Evolutionary conservation across 208 protist genomes (phyloP).

Genomic region (Phytomonas sp.): DNA sequence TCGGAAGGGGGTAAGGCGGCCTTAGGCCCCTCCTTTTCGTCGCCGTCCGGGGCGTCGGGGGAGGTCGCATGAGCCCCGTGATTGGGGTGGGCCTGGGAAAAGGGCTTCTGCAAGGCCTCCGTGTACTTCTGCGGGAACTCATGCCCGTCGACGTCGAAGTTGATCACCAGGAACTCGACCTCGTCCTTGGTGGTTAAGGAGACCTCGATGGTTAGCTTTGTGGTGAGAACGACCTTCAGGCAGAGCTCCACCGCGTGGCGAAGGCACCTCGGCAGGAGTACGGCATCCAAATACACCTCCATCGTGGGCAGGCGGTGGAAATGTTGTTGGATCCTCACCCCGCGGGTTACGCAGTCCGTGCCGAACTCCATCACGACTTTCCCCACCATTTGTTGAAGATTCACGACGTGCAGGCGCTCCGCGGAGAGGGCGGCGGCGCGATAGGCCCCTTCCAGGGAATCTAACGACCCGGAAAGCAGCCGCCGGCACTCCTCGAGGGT

Average conservation of each 20-base stretch:
- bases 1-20: background rate
- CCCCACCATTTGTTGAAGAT: constrained; percentile 76
- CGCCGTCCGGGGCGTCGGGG: background rate
- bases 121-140: constrained; percentile 41
- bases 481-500: constrained; percentile 55
- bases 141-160: constrained; percentile 58
- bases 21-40: background rate
- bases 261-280: constrained; percentile 66
- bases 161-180: constrained; percentile 77
- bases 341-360: constrained; percentile 50
- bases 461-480: constrained; percentile 41
- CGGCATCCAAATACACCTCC: constrained; percentile 54
- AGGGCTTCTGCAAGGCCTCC: constrained; percentile 22
- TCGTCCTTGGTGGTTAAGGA: constrained; percentile 56
- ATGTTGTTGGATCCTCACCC: constrained; percentile 50
- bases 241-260: constrained; percentile 63
- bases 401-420: constrained; percentile 61
- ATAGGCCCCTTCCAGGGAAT: constrained; percentile 61
- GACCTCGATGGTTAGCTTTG: constrained; percentile 49
- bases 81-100: background rate
- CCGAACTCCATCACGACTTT: constrained; percentile 81
- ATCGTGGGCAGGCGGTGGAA: constrained; percentile 61
- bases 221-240: constrained; percentile 18
- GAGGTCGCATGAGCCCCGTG: background rate
- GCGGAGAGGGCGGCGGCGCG: constrained; percentile 64